Evolutionary conservation across 148 eudicot species (phyloP), one percentile per base, ranked within the genome.

Genomic region (Arbutus unedo): DNA sequence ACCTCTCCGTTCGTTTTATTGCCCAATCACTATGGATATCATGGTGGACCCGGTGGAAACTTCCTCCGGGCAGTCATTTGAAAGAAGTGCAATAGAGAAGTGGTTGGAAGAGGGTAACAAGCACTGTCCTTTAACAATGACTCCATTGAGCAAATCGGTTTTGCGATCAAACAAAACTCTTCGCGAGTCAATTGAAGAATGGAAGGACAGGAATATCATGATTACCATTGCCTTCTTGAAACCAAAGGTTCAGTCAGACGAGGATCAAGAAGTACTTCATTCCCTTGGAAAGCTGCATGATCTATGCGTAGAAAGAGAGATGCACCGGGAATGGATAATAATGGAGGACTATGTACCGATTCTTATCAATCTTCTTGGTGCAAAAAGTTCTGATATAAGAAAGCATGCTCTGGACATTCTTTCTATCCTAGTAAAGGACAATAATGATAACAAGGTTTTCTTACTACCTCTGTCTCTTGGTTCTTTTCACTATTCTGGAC

Each of bases 31-130:
- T 15, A 18, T 54, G n/a, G 82, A 80, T 49, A 50, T 80, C 25
- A 80, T 80, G 82, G 82, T 80, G 48, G 82, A 80, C 67, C 82
- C 82, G 9, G 82, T 80, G 59, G 82, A 80, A 50, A 80, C 82
- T 16, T 50, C 75, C 25, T 49, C 43, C 4, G 82, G 82, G 57
- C 68, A 67, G 13, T 66, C 75, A 48, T 80, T 80, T 67, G 82
- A 80, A 57, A 67, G 75, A 67, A 50, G 48, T 50, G 82, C 82
- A 67, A 67, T 80, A 80, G 75, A 80, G 82, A 67, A 80, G 60
- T 80, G 82, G 82, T 67, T 80, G 38, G 75, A 43, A 48, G 60
- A 66, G 15, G 74, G 82, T 49, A 67, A 79, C 21, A 23, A 38
- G 60, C 25, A 3, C 4, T 80, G 82, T 80, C 82, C 82, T 15